Percentiles rank a stretch among this genome's conserved stretches.
Evolutionary conservation across 306 rosid species (phyloP).

Genomic region (Gillenia trifoliata): DNA sequence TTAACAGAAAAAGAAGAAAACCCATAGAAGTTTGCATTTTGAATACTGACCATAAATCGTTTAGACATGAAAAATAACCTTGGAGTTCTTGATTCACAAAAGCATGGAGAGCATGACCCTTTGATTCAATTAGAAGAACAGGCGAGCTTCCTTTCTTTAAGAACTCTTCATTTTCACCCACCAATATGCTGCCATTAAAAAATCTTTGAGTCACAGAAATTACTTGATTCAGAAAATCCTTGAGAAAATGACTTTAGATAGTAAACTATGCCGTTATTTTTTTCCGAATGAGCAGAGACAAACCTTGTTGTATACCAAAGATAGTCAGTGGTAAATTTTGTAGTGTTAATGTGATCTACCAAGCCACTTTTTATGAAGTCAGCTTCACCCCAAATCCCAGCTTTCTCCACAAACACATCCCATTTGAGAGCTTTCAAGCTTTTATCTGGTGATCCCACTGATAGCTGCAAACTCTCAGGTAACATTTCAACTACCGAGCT

Average conservation of each 20-base stretch:
- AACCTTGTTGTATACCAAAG: conserved; percentile 94
- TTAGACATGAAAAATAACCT: conserved; percentile 43
- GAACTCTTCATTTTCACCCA: conserved; percentile 61
- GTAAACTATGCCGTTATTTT: neutral
- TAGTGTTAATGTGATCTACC: conserved; percentile 88
- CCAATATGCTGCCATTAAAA: conserved; percentile 54
- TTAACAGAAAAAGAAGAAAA: no score
- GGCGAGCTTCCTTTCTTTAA: conserved; percentile 69
- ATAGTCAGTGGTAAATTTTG: conserved; percentile 90
- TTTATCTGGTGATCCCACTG: conserved; percentile 30
- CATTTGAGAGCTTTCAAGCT: conserved; percentile 47
- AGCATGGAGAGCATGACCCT: conserved; percentile 88
- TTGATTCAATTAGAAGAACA: conserved; percentile 70
- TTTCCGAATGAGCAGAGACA: conserved; percentile 20
- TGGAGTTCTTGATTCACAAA: conserved; percentile 72
- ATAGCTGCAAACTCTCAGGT: conserved; percentile 53
- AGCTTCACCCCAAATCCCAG: conserved; percentile 79
- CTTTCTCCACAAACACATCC: conserved; percentile 67
- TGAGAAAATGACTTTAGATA: neutral
- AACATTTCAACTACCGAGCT: conserved; percentile 58
- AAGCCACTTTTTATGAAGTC: conserved; percentile 66
- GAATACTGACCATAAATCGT: neutral
- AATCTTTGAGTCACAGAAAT: conserved; percentile 18
- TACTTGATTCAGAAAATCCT: neutral
- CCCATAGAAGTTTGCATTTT: neutral